These are phyloP conservation scores for Aspergillus leporis DNA, from an alignment of 495 filamentous ascomycete genomes.

Conservation along the genomic window DNA sequence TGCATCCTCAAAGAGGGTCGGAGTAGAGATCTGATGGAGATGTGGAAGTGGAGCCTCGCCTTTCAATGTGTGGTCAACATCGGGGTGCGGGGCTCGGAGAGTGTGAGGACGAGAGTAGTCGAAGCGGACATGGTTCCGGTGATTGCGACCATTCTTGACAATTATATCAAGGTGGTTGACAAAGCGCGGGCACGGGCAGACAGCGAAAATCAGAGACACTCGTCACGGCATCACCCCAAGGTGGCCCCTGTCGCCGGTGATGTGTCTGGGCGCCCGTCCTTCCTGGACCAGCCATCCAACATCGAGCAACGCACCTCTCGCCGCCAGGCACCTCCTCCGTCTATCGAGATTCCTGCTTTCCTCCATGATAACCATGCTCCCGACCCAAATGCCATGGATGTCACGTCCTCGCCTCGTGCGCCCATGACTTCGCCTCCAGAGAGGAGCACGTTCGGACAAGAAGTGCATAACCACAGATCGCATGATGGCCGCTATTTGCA, in stretches of 20 bases:
- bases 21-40: conserved; percentile 97
- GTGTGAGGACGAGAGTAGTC: conserved; percentile 88
- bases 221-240: conserved; percentile 45
- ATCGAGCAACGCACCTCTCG: conserved; percentile 53
- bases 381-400: conserved; percentile 56
- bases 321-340: conserved; percentile 68
- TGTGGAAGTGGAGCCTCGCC: conserved; percentile 99
- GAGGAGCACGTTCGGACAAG: conserved; percentile 63
- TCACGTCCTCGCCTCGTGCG: conserved; percentile 66
- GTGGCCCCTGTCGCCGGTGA: conserved; percentile 26
- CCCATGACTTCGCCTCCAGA: conserved; percentile 75
- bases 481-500: conserved; percentile 60
- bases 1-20: conserved; percentile 96
- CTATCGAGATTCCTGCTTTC: conserved; percentile 70
- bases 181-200: conserved; percentile 84
- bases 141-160: conserved; percentile 97
- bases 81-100: conserved; percentile 91
- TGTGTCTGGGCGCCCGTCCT: conserved; percentile 29
- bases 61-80: conserved; percentile 99
- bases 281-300: conserved; percentile 40
- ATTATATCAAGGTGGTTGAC: conserved; percentile 95
- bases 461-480: conserved; percentile 45
- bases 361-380: conserved; percentile 48
- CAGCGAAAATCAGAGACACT: conserved; percentile 58
- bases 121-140: conserved; percentile 99